Percentiles rank a stretch among this genome's conserved stretches.
Conservation (phyloP, 345 rosid species). For the Pugionium dolabratum region DNA sequence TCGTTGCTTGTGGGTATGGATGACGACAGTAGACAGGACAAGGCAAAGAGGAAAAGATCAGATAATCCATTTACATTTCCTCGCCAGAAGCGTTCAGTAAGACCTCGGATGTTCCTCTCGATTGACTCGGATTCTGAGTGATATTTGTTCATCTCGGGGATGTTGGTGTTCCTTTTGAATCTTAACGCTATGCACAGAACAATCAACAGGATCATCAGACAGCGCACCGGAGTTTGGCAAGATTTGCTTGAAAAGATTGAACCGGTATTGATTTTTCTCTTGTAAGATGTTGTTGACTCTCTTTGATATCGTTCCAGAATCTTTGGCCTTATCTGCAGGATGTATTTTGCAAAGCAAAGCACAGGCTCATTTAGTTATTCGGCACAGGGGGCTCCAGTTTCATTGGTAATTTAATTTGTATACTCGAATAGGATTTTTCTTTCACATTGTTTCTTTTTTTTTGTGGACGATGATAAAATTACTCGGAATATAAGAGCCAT, state of each 20-base stretch:
- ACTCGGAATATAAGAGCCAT: conserved; percentile 29
- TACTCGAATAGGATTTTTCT: conserved; percentile 36
- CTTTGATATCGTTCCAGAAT: background rate
- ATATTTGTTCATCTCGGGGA: conserved; percentile 31
- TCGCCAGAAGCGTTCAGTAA: conserved; percentile 85
- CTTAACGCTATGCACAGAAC: conserved; percentile 40
- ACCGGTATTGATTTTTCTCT: background rate
- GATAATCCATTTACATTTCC: conserved; percentile 76
- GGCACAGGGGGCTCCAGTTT: background rate
- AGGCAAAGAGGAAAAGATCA: conserved; percentile 66
- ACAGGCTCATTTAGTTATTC: conserved; percentile 13
- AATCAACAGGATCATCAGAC: conserved; percentile 31
- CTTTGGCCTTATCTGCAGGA: conserved; percentile 34
- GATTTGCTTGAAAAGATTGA: conserved; percentile 15
- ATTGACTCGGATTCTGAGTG: conserved; percentile 80
- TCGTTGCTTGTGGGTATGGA: conserved; percentile 77
- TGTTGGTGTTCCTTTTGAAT: conserved; percentile 44
- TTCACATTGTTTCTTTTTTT: background rate
- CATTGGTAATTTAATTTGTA: conserved; percentile 12
- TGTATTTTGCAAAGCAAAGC: conserved; percentile 30
- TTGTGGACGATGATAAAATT: conserved; percentile 20
- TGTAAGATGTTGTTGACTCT: conserved; percentile 9
- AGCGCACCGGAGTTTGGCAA: conserved; percentile 25
- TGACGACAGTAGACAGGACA: conserved; percentile 62
- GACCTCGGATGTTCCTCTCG: conserved; percentile 72